A percentile compares a stretch with the other conserved stretches of the same genome.
Conservation (phyloP, 1,284 basidiomycete species). For the Leccinum olivaceoglutinosum region DNA sequence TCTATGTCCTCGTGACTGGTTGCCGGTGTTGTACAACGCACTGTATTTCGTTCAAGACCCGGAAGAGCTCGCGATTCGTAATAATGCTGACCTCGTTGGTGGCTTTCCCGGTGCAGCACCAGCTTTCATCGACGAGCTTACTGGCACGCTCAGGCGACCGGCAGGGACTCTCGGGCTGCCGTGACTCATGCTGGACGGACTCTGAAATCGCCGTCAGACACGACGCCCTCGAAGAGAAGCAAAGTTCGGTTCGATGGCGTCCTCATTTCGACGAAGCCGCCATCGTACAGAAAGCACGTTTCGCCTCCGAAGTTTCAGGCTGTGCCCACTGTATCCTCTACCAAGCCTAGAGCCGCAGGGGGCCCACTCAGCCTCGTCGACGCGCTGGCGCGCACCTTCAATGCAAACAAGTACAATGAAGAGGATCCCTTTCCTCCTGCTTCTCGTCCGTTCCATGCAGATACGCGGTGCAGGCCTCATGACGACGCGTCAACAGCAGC, state of each 20-base stretch:
- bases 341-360: neutral
- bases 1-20: conserved; percentile 66
- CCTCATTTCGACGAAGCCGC: conserved; percentile 16
- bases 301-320: neutral
- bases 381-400: conserved; percentile 23
- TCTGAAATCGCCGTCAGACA: neutral
- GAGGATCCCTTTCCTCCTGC: neutral
- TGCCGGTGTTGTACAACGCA: conserved; percentile 81
- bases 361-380: conserved; percentile 19
- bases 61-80: conserved; percentile 84
- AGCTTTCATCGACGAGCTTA: too few species aligned
- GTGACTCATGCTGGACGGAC: neutral
- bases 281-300: neutral
- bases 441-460: neutral
- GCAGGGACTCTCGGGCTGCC: neutral
- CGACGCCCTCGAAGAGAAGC: conserved; percentile 7
- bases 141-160: neutral
- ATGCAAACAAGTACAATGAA: conserved; percentile 21
- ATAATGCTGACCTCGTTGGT: conserved; percentile 50
- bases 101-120: too few species aligned
- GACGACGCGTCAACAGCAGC: conserved; percentile 2
- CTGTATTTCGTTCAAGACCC: conserved; percentile 87
- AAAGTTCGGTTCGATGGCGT: conserved; percentile 20
- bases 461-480: neutral
- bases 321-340: neutral